Evolutionary conservation across 2,329 filamentous ascomycete genomes (phyloP).

Genomic region (Coleophoma cylindrospora): DNA sequence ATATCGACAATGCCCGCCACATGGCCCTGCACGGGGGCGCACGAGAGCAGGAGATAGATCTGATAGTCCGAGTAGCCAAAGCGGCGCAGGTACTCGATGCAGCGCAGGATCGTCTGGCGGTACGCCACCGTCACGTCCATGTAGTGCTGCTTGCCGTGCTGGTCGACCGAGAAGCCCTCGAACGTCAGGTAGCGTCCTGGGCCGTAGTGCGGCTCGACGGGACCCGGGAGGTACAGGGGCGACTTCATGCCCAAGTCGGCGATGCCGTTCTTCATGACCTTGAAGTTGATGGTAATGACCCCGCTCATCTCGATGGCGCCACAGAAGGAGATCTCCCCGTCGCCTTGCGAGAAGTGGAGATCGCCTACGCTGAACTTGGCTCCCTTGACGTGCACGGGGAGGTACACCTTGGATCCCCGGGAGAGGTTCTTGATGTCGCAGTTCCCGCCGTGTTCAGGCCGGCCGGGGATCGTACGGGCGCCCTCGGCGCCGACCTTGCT

Average conservation of each 20-base stretch:
- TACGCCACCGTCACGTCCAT: constrained; percentile 85
- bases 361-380: constrained; percentile 91
- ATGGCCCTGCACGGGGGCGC: constrained; percentile 82
- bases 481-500: constrained; percentile 71
- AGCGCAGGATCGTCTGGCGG: constrained; percentile 65
- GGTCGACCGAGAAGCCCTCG: constrained; percentile 86
- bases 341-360: constrained; percentile 81
- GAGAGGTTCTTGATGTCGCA: constrained; percentile 88
- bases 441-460: constrained; percentile 60
- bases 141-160: constrained; percentile 84
- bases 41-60: constrained; percentile 79
- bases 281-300: constrained; percentile 85
- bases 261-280: constrained; percentile 78
- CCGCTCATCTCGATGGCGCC: constrained; percentile 94
- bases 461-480: constrained; percentile 70
- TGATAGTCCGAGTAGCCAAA: constrained; percentile 73
- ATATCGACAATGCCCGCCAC: constrained; percentile 88
- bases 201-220: constrained; percentile 83
- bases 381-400: constrained; percentile 80
- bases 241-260: constrained; percentile 70
- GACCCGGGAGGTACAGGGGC: constrained; percentile 81
- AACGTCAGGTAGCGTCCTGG: constrained; percentile 79
- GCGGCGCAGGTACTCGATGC: constrained; percentile 73
- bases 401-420: constrained; percentile 74
- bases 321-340: constrained; percentile 86